Conservation (phyloP, 2,329 filamentous ascomycete genomes). For the Colletotrichum simmondsii region DNA sequence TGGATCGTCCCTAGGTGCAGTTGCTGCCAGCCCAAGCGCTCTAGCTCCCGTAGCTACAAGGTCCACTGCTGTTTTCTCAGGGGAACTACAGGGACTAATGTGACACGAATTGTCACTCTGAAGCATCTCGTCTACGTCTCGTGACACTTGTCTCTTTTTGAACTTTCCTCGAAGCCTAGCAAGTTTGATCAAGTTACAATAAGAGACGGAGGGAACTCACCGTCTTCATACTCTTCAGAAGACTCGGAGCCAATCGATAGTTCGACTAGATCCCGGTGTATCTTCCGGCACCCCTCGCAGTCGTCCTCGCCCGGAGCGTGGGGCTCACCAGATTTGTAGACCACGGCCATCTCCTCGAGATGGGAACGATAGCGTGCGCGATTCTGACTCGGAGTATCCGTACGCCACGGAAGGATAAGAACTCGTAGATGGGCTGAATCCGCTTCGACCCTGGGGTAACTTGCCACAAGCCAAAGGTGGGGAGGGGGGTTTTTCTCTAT, state of each 20-base stretch:
- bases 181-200: not conserved
- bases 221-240: constrained; percentile 30
- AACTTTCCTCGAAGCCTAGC: not conserved
- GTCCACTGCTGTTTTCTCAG: constrained; percentile 23
- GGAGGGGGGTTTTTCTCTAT: constrained; percentile 10
- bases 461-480: not conserved
- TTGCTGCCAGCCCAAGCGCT: not conserved
- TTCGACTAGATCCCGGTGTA: constrained; percentile 25
- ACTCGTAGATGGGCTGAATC: not conserved
- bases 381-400: not conserved
- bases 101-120: not conserved
- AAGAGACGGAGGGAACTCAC: not conserved
- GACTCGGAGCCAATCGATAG: constrained; percentile 18
- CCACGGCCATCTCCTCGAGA: constrained; percentile 2
- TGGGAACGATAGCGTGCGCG: not conserved
- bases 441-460: not conserved
- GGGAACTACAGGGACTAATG: not conserved
- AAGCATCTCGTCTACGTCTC: not conserved
- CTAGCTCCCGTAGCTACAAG: constrained; percentile 20
- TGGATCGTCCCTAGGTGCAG: constrained; percentile 16
- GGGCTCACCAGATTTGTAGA: constrained; percentile 11
- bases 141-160: not conserved
- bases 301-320: constrained; percentile 11
- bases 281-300: constrained; percentile 33
- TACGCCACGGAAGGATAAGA: not conserved